These are phyloP conservation scores for Cucumis hystrix DNA, from an alignment of 306 rosid species.

Conservation along the genomic window DNA sequence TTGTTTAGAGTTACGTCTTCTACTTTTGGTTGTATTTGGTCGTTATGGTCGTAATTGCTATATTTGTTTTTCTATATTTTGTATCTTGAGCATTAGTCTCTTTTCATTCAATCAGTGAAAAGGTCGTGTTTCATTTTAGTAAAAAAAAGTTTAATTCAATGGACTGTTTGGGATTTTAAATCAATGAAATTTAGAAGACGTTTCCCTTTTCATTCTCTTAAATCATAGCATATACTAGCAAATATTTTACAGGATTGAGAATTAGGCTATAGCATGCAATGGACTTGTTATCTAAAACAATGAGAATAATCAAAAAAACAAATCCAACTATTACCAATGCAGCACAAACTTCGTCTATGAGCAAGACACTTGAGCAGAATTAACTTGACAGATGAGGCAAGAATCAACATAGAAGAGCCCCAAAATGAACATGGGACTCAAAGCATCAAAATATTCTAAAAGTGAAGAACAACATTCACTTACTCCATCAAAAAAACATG, in stretches of 20 bases:
- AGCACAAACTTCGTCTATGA: neutral
- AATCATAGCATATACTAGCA: neutral
- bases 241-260: neutral
- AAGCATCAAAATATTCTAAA: neutral
- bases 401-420: neutral
- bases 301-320: neutral
- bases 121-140: too few species aligned
- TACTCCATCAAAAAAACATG: constrained; percentile 92
- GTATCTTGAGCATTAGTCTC: too few species aligned
- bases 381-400: neutral
- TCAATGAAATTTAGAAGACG: neutral
- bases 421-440: neutral
- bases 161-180: neutral
- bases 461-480: constrained; percentile 17
- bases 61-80: too few species aligned
- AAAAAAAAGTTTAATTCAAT: neutral
- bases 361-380: neutral
- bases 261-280: neutral
- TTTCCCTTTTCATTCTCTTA: neutral
- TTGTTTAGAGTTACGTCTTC: too few species aligned
- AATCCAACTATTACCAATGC: neutral
- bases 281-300: neutral
- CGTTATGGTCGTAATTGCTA: too few species aligned
- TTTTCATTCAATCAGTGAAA: too few species aligned
- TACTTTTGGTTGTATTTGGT: too few species aligned